Conservation (phyloP, 164 flowering plant species). For the Dillenia suffruticosa region DNA sequence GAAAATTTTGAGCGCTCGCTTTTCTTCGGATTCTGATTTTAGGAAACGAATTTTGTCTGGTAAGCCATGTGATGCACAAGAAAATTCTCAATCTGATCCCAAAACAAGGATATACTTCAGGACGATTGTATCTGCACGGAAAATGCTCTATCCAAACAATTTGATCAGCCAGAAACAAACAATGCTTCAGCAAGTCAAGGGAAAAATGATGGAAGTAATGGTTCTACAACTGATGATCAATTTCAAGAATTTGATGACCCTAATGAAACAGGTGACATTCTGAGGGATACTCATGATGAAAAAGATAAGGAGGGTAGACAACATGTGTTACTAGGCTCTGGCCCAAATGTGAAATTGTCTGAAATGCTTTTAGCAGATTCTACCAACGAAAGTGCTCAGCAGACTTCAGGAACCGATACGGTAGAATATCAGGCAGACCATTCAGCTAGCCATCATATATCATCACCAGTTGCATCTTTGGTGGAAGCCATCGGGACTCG, state of each 20-base stretch:
- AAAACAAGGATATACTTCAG: conserved; percentile 5
- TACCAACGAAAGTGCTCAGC: conserved; percentile 5
- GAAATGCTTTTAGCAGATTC: conserved; percentile 10
- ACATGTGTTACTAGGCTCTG: conserved; percentile 10
- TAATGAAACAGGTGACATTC: conserved; percentile 6
- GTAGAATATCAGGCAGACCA: neutral
- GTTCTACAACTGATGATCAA: conserved; percentile 9
- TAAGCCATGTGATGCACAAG: conserved; percentile 6
- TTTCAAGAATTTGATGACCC: conserved; percentile 5
- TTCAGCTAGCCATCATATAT: conserved; percentile 10
- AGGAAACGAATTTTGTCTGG: conserved; percentile 13
- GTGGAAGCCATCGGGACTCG: conserved; percentile 7
- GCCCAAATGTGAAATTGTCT: conserved; percentile 9
- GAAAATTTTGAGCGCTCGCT: conserved; percentile 55
- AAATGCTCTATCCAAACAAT: conserved; percentile 5
- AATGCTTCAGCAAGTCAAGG: conserved; percentile 10
- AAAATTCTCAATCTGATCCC: conserved; percentile 8
- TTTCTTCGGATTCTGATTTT: conserved; percentile 31
- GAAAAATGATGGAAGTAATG: conserved; percentile 14
- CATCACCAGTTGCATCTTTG: conserved; percentile 8
- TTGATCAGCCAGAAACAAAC: conserved; percentile 13
- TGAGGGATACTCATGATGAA: too few species aligned
- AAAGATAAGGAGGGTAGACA: neutral
- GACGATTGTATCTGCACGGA: conserved; percentile 13
- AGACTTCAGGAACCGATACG: conserved; percentile 4